Percentiles rank a stretch among this genome's conserved stretches.
These are phyloP conservation scores for Fusarium denticulatum DNA, from an alignment of 2,329 filamentous ascomycete species.

Conservation along the genomic window DNA sequence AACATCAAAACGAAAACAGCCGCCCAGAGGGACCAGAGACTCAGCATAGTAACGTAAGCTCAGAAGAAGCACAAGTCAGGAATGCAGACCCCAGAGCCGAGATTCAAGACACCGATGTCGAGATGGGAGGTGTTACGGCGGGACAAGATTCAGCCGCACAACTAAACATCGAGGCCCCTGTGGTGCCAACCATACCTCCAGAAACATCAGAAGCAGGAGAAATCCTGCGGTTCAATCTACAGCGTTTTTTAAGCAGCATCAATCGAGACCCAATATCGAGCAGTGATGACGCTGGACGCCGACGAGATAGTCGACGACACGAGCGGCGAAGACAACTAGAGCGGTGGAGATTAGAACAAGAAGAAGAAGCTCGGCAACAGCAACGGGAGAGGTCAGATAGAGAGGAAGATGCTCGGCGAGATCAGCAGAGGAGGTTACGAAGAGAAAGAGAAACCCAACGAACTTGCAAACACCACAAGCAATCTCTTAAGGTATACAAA, in stretches of 20 bases:
- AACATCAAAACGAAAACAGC: too few species aligned
- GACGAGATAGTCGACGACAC: not conserved
- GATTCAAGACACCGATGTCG: not conserved
- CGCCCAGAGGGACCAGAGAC: too few species aligned
- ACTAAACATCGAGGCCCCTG: rapidly evolving
- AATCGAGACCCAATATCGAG: too few species aligned
- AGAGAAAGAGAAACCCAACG: too few species aligned
- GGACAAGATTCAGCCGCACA: not conserved
- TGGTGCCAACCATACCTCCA: not conserved
- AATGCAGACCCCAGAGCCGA: rapidly evolving
- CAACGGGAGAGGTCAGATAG: not conserved
- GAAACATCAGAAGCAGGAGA: not conserved
- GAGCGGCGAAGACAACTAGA: too few species aligned
- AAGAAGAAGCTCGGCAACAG: not conserved
- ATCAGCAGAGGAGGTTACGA: not conserved
- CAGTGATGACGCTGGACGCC: not conserved
- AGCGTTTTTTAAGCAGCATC: rapidly evolving
- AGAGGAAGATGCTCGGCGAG: not conserved
- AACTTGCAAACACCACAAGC: rapidly evolving
- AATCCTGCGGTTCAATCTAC: rapidly evolving
- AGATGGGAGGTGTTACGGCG: not conserved
- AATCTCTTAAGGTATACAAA: rapidly evolving
- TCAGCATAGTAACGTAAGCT: too few species aligned
- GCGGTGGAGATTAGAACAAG: not conserved
- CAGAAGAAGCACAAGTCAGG: not conserved